A percentile compares a stretch with the other conserved stretches of the same genome.
Conservation (phyloP, 2,329 filamentous ascomycete genomes). For the Sporothrix euskadiensis region DNA sequence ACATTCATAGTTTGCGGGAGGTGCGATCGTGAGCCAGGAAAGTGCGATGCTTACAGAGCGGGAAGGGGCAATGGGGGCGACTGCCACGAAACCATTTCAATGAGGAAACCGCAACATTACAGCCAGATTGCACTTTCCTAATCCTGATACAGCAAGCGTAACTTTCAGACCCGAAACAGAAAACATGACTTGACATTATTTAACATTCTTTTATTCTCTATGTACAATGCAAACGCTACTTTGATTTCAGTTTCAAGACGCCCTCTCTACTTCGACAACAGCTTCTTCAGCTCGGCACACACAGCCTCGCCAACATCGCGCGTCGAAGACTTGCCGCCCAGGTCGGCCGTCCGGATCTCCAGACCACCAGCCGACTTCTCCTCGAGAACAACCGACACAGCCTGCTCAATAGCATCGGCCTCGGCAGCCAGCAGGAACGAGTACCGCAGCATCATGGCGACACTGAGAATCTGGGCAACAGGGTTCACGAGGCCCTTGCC, state of each 20-base stretch:
- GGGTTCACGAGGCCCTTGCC: conserved; percentile 73
- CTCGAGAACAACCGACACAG: conserved; percentile 65
- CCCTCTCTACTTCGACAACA: conserved; percentile 8
- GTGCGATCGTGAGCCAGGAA: not conserved
- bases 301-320: conserved; percentile 33
- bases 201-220: not conserved
- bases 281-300: conserved; percentile 25
- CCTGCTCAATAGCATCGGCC: conserved; percentile 63
- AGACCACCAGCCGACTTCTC: conserved; percentile 43
- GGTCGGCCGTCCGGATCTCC: conserved; percentile 49
- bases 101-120: not conserved
- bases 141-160: not conserved
- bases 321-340: conserved; percentile 33
- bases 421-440: conserved; percentile 63
- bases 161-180: not conserved
- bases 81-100: not conserved
- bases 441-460: conserved; percentile 75
- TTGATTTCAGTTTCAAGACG: not conserved
- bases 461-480: conserved; percentile 67
- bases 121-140: not conserved
- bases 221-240: conserved; percentile 1
- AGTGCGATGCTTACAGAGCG: not conserved
- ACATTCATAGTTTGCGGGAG: too few relatives aligned
- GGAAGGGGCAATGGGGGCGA: not conserved
- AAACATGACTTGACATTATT: not conserved